These are phyloP conservation scores for Podila epicladia DNA, from an alignment of 192 early-diverging fungal genomes.

Conservation along the genomic window DNA sequence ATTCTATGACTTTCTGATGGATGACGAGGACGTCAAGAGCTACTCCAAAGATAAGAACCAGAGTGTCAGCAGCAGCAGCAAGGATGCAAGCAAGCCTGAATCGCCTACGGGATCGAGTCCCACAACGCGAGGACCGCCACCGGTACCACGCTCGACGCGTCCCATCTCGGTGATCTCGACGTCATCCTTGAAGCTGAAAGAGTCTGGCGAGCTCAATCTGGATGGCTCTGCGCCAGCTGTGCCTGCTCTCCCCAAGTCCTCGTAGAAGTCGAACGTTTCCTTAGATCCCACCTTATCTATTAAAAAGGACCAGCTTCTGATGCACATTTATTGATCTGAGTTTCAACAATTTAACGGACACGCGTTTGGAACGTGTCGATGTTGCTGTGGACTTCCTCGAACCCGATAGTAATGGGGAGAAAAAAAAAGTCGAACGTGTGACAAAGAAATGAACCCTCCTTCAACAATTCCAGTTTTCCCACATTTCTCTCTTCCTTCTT, in stretches of 20 bases:
- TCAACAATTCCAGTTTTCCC: too few species aligned
- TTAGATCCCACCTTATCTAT: too few species aligned
- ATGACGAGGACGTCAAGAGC: background rate
- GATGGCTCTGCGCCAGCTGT: constrained; percentile 25
- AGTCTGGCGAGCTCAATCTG: background rate
- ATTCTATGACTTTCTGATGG: constrained; percentile 33
- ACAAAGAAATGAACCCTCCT: too few species aligned
- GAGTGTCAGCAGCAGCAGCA: background rate
- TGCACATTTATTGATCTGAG: too few species aligned
- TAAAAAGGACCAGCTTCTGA: too few species aligned
- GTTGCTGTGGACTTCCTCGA: too few species aligned
- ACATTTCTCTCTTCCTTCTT: too few species aligned
- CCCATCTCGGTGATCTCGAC: constrained; percentile 16
- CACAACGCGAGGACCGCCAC: constrained; percentile 13
- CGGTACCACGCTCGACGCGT: constrained; percentile 29
- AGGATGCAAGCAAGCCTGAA: background rate
- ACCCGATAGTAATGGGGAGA: too few species aligned
- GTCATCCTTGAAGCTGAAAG: constrained; percentile 10
- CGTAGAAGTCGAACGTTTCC: background rate
- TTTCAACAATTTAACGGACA: too few species aligned
- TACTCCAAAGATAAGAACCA: background rate
- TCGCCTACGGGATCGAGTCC: background rate
- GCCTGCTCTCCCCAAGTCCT: constrained; percentile 7
- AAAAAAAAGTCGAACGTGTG: too few species aligned
- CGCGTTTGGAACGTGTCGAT: too few species aligned